phyloP scores from a whole-genome alignment of 352 stramenopile species.

The Globisporangium cylindrosporum region DNA sequence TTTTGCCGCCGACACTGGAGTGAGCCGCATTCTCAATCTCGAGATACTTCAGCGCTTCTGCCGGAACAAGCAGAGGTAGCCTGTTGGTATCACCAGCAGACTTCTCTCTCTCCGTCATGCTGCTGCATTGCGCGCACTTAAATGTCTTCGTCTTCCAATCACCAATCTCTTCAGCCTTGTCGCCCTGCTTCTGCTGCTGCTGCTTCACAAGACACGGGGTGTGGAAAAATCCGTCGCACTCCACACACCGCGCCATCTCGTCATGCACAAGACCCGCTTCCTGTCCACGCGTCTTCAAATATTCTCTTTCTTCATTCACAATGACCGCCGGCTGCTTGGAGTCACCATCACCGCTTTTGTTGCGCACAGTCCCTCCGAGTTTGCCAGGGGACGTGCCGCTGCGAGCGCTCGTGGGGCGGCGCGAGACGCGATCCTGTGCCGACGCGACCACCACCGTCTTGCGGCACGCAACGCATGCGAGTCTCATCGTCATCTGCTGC shows the following conservation, averaged over 20 bases:
- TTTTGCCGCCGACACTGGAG: neutral
- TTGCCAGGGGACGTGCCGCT: neutral
- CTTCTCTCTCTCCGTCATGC: neutral
- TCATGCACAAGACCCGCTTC: neutral
- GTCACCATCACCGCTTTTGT: neutral
- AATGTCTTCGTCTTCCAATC: neutral
- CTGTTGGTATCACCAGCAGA: neutral
- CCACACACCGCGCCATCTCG: constrained; percentile 25
- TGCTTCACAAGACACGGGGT: constrained; percentile 26
- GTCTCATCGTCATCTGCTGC: constrained; percentile 28
- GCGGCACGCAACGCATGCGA: constrained; percentile 47
- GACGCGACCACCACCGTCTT: constrained; percentile 15
- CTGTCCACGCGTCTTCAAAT: neutral
- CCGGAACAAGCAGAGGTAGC: constrained; percentile 25
- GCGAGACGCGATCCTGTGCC: constrained; percentile 5
- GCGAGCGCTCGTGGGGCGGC: neutral
- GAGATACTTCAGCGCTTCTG: constrained; percentile 25
- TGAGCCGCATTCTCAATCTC: neutral
- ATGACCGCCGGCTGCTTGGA: neutral
- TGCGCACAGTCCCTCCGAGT: neutral
- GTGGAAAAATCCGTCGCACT: constrained; percentile 49
- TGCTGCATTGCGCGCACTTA: constrained; percentile 26
- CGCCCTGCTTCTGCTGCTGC: neutral
- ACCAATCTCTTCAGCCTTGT: neutral
- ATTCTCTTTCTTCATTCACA: neutral